These are phyloP conservation scores for Arthroderma sp. DNA, from an alignment of 2,329 filamentous ascomycete species.

Conservation along the genomic window DNA sequence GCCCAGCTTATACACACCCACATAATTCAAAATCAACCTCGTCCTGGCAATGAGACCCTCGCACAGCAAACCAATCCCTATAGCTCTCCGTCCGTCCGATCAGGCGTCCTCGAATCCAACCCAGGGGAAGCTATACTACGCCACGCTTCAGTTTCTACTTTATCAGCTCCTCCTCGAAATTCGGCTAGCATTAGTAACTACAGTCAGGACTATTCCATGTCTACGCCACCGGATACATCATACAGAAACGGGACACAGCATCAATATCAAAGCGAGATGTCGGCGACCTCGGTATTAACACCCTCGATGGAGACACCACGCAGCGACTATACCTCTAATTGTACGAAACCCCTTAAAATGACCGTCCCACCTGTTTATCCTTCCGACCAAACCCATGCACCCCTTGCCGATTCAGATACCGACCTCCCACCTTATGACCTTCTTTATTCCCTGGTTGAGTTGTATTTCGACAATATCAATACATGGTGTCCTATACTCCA, in stretches of 20 bases:
- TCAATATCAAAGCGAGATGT: slow-evolving; percentile 14
- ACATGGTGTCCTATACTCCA: slow-evolving; percentile 87
- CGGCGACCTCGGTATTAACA: slow-evolving; percentile 14
- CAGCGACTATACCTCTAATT: slow-evolving; percentile 39
- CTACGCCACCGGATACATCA: slow-evolving; percentile 24
- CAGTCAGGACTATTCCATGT: slow-evolving; percentile 36
- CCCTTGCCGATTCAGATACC: slow-evolving; percentile 41
- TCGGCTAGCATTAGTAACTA: slow-evolving; percentile 30
- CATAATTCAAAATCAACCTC: slow-evolving; percentile 21
- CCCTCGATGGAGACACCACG: slow-evolving; percentile 14
- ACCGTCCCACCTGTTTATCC: slow-evolving; percentile 39
- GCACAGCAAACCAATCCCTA: slow-evolving; percentile 9
- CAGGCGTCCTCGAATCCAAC: slow-evolving; percentile 39
- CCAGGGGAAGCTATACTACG: slow-evolving; percentile 48
- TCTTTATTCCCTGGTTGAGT: slow-evolving; percentile 57
- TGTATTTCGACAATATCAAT: slow-evolving; percentile 70
- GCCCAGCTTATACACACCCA: slow-evolving; percentile 52
- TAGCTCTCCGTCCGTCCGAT: slow-evolving; percentile 40
- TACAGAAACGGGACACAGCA: slow-evolving; percentile 16
- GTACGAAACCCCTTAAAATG: background rate
- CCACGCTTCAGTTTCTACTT: slow-evolving; percentile 42
- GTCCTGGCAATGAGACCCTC: background rate
- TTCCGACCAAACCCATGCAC: slow-evolving; percentile 32
- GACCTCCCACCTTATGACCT: slow-evolving; percentile 64
- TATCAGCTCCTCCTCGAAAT: slow-evolving; percentile 32